Base-by-base conservation (phyloP, 805 yeast genomes). In the Candida alai region DNA sequence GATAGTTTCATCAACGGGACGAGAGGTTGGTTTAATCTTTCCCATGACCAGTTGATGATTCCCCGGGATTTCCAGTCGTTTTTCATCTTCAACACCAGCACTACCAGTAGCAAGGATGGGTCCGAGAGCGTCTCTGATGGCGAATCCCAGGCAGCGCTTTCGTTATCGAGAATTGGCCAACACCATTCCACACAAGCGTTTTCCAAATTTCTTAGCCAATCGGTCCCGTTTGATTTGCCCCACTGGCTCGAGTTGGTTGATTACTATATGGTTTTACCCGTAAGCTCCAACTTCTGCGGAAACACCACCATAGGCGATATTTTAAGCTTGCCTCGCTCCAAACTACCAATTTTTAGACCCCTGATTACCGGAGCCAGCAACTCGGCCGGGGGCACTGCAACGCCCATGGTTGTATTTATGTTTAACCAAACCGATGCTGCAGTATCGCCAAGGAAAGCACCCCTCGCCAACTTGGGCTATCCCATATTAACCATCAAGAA, bases 191-290 rank as follows among this genome's bases (percentile, higher is more conserved):
- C 9, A 13, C 17, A 13, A 19, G 31, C 23, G 14, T 29, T 29
- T 19, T 23, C 29, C 28, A 37, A 44, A 2, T 54, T 61, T 40
- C 26, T 66, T 11, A 49, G 48, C 15, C 44, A 47, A 6, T 46
- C 61, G 3, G 53, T 63, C 4, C 74, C 76, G 0, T 70, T 73
- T 38, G 43, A 49, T 14, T 42, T 70, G 10, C 68, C 70, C 12
- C 46, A 47, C 14, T 51, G 49, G 34, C 55, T 61, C 34, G 47
- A 54, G 14, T 45, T 71, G 29, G 44, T 51, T 4, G 70, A 69
- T 40, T 62, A 58, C 39, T 58, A 55, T 37, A 42, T 70, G 34
- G 50, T 70, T 4, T 34, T 70, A 6, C 74, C 74, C 1, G 36
- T 13, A 21, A 7, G 15, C 29, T 17, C 24, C 17, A 13, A 13